Percentiles rank a stretch among this genome's conserved stretches.
Conservation (phyloP, 495 filamentous ascomycete species). For the Penicillium paradoxum region DNA sequence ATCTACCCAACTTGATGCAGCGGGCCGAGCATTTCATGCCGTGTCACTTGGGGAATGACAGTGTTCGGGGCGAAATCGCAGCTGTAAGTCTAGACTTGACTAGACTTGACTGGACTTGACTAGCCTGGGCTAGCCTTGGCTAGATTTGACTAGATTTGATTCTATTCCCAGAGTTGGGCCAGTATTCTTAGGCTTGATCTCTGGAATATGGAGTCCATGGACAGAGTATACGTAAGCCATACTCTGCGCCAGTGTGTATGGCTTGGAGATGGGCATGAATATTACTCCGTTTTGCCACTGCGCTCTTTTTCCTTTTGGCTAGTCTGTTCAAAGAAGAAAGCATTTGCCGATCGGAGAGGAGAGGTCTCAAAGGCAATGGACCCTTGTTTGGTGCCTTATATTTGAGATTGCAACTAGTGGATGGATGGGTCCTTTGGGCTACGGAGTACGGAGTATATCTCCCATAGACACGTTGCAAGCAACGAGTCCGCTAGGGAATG, state of each 20-base stretch:
- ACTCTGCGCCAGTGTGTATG: not conserved
- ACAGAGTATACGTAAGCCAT: not conserved
- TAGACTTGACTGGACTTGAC: not conserved
- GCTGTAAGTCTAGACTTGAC: not conserved
- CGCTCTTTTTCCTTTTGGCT: too few species aligned
- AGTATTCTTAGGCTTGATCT: not conserved
- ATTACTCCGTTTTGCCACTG: not conserved
- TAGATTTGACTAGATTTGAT: not conserved
- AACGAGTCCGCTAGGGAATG: not conserved
- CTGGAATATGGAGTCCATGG: too few species aligned
- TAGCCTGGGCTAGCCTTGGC: not conserved
- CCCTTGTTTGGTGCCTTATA: not conserved
- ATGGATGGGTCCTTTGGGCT: not conserved
- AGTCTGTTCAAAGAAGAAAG: not conserved
- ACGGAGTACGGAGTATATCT: not conserved
- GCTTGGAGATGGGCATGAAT: not conserved
- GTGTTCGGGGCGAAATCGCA: not conserved
- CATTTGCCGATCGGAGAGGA: not conserved
- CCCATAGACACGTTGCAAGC: not conserved
- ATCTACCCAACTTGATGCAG: constrained; percentile 16
- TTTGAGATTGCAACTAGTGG: not conserved
- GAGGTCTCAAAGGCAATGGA: not conserved
- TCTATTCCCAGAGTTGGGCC: constrained; percentile 3
- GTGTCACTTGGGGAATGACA: not conserved
- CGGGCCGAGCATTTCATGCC: constrained; percentile 24